Evolutionary conservation across 2,329 filamentous ascomycete genomes (phyloP).

Genomic region (Daldinia eschscholtzii): DNA sequence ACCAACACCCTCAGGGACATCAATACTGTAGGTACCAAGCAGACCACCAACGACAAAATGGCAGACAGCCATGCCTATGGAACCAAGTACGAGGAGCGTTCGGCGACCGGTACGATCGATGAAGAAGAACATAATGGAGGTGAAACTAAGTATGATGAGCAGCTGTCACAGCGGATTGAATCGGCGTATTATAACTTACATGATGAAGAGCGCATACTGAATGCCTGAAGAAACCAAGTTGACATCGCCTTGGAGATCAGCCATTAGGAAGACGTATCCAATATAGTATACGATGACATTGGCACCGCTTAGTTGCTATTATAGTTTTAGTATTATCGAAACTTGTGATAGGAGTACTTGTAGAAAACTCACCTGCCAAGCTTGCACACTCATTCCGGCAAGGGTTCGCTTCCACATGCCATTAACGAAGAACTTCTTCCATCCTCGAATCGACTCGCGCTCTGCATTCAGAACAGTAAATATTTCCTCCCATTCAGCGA

Average conservation of each 20-base stretch:
- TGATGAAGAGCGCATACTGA: slow-evolving; percentile 66
- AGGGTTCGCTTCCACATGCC: slow-evolving; percentile 71
- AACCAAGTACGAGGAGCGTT: slow-evolving; percentile 74
- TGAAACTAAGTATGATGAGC: slow-evolving; percentile 54
- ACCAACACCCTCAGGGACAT: slow-evolving; percentile 59
- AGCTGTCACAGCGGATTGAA: background rate
- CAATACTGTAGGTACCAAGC: slow-evolving; percentile 61
- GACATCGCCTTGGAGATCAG: slow-evolving; percentile 64
- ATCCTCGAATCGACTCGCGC: slow-evolving; percentile 53
- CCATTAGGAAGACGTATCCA: slow-evolving; percentile 72
- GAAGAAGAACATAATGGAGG: slow-evolving; percentile 62
- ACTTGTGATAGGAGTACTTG: slow-evolving; percentile 28
- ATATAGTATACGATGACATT: slow-evolving; percentile 71
- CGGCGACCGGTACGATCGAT: slow-evolving; percentile 71
- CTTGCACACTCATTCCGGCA: slow-evolving; percentile 68
- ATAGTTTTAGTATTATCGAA: slow-evolving; percentile 21
- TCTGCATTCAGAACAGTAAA: slow-evolving; percentile 56
- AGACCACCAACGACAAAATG: slow-evolving; percentile 68
- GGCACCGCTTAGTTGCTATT: slow-evolving; percentile 63
- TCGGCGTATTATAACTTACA: slow-evolving; percentile 47
- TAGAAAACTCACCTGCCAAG: slow-evolving; percentile 61
- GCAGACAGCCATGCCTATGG: slow-evolving; percentile 73
- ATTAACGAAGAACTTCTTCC: slow-evolving; percentile 56
- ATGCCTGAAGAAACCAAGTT: slow-evolving; percentile 68
- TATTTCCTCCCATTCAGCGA: slow-evolving; percentile 70